These are phyloP conservation scores for Amorphotheca resinae DNA, from an alignment of 495 filamentous ascomycete genomes.

Conservation along the genomic window DNA sequence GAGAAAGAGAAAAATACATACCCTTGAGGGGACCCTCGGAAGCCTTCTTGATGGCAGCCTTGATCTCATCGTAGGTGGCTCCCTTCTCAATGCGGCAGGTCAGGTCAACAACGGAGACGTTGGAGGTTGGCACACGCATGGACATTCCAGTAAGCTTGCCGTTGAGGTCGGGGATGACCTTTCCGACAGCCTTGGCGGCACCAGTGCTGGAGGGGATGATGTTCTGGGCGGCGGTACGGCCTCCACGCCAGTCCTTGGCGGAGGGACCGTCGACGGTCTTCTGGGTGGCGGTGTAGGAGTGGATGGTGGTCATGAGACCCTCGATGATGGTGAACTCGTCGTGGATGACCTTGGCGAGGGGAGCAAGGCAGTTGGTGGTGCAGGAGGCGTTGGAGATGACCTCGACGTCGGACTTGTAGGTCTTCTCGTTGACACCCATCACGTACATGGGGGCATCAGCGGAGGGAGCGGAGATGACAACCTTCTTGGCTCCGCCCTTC, in stretches of 20 bases:
- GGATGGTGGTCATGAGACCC: slow-evolving; percentile 99
- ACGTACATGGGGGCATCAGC: slow-evolving; percentile 99
- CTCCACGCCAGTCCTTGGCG: slow-evolving; percentile 97
- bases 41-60: slow-evolving; percentile 80
- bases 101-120: slow-evolving; percentile 98
- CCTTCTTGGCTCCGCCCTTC: slow-evolving; percentile 99
- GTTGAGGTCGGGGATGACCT: slow-evolving; percentile 94
- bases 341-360: slow-evolving; percentile 96
- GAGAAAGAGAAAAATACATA: slow-evolving; percentile 28
- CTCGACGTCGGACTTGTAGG: slow-evolving; percentile 76
- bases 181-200: slow-evolving; percentile 99
- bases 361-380: slow-evolving; percentile 99
- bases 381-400: slow-evolving; percentile 99
- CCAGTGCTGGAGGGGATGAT: slow-evolving; percentile 99
- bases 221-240: slow-evolving; percentile 96
- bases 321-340: slow-evolving; percentile 96
- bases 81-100: slow-evolving; percentile 87
- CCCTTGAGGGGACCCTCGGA: slow-evolving; percentile 76
- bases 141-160: slow-evolving; percentile 99
- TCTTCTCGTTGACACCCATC: slow-evolving; percentile 95
- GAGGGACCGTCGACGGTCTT: slow-evolving; percentile 99
- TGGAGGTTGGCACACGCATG: slow-evolving; percentile 96
- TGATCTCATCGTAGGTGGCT: slow-evolving; percentile 88
- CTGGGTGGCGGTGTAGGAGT: slow-evolving; percentile 99
- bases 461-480: slow-evolving; percentile 98